These are phyloP conservation scores for Boletales sp. DNA, from an alignment of 768 basidiomycete genomes.

Conservation along the genomic window DNA sequence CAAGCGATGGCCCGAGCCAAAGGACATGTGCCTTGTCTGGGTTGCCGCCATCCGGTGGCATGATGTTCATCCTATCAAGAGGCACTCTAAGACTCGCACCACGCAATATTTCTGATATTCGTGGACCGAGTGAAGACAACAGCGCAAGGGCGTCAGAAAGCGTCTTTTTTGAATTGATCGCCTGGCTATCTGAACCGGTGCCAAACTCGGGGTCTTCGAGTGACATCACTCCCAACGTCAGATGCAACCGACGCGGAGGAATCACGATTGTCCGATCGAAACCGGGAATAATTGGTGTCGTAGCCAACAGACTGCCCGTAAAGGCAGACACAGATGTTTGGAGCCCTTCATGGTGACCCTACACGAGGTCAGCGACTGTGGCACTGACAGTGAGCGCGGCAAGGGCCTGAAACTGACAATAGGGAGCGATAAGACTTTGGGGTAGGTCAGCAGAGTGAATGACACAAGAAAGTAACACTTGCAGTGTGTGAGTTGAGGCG, in stretches of 20 bases:
- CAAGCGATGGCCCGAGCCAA: constrained; percentile 47
- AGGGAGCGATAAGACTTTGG: constrained; percentile 30
- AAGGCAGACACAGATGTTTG: constrained; percentile 37
- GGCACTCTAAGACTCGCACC: constrained; percentile 33
- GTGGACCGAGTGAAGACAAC: constrained; percentile 34
- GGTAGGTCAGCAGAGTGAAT: constrained; percentile 1
- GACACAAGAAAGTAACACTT: constrained; percentile 4
- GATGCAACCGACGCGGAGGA: constrained; percentile 54
- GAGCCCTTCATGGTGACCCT: constrained; percentile 42
- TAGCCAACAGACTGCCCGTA: constrained; percentile 19
- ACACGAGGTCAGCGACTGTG: not conserved
- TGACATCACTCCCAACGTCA: constrained; percentile 74
- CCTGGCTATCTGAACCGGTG: too few relatives aligned
- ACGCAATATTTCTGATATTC: constrained; percentile 40
- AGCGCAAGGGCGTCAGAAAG: constrained; percentile 42
- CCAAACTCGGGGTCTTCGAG: constrained; percentile 31
- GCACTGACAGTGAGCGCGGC: constrained; percentile 10
- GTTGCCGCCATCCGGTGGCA: constrained; percentile 38
- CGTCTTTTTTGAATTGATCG: constrained; percentile 21
- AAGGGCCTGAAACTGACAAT: constrained; percentile 31
- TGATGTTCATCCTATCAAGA: constrained; percentile 49
- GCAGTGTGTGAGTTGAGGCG: constrained; percentile 25
- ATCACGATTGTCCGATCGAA: constrained; percentile 61
- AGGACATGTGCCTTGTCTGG: constrained; percentile 50
- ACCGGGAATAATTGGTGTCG: constrained; percentile 38